These are phyloP conservation scores for Microthlaspi erraticum DNA, from an alignment of 345 rosid species.

Conservation along the genomic window DNA sequence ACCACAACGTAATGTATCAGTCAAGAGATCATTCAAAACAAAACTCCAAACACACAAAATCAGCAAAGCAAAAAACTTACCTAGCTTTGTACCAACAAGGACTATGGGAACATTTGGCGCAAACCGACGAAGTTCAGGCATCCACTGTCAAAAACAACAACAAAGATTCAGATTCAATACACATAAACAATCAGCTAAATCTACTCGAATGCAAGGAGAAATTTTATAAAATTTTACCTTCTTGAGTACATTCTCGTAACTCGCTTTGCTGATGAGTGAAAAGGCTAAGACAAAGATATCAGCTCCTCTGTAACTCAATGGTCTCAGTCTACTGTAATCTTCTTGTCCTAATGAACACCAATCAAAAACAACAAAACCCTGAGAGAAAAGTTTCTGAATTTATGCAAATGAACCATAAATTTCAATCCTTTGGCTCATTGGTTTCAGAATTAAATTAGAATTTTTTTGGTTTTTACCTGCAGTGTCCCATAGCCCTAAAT, in stretches of 20 bases:
- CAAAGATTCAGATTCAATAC: constrained; percentile 17
- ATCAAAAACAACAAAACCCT: neutral
- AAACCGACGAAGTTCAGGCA: constrained; percentile 96
- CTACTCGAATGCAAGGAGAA: neutral
- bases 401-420: neutral
- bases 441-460: neutral
- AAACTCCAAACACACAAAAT: neutral
- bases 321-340: constrained; percentile 97
- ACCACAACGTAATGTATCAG: neutral
- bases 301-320: constrained; percentile 97
- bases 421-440: constrained; percentile 4
- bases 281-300: constrained; percentile 91
- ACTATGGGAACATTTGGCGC: constrained; percentile 97
- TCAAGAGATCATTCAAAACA: neutral
- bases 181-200: constrained; percentile 18
- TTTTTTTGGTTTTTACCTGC: constrained; percentile 70
- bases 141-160: constrained; percentile 69
- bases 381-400: neutral
- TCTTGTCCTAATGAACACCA: constrained; percentile 75
- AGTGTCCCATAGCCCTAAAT: constrained; percentile 99
- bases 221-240: constrained; percentile 62
- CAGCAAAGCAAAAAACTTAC: constrained; percentile 43
- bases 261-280: constrained; percentile 90
- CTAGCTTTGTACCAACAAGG: constrained; percentile 96
- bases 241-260: constrained; percentile 96